Percentiles rank a stretch among this genome's conserved stretches.
These are phyloP conservation scores for Arctostaphylos glauca DNA, from an alignment of 148 eudicot species.

Conservation along the genomic window DNA sequence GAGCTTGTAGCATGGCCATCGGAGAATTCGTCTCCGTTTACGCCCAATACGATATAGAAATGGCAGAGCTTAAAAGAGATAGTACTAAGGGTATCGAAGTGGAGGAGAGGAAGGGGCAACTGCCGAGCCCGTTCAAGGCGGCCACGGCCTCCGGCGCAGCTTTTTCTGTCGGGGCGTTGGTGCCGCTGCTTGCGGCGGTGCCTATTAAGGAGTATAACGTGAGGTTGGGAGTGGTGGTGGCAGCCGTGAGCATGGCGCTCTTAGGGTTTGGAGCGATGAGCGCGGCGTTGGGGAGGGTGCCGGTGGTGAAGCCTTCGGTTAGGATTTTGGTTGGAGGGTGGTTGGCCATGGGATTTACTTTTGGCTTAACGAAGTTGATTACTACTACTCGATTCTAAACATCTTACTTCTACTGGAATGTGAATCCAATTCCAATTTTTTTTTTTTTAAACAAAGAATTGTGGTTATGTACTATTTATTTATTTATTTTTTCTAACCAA, in stretches of 20 bases:
- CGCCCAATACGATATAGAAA: conserved; percentile 34
- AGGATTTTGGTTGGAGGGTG: conserved; percentile 48
- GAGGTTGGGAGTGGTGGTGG: conserved; percentile 29
- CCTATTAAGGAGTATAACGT: conserved; percentile 23
- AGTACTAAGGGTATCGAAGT: neutral
- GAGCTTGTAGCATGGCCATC: conserved; percentile 48
- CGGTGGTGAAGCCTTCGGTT: conserved; percentile 14
- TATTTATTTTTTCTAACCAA: too few species aligned
- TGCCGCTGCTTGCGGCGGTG: conserved; percentile 35
- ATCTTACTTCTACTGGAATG: conserved; percentile 1
- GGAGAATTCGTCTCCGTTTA: conserved; percentile 39
- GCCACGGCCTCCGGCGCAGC: conserved; percentile 34
- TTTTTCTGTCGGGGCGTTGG: conserved; percentile 26
- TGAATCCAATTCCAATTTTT: too few species aligned
- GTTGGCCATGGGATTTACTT: conserved; percentile 45
- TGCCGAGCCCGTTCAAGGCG: conserved; percentile 34
- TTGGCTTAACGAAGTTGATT: conserved; percentile 36
- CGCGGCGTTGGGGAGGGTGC: conserved; percentile 18
- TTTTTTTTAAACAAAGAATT: too few species aligned
- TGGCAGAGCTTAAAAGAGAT: conserved; percentile 35
- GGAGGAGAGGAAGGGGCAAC: conserved; percentile 6
- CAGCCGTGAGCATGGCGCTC: conserved; percentile 32
- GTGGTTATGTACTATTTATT: too few species aligned
- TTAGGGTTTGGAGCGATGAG: conserved; percentile 22
- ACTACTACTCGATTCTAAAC: neutral